A percentile compares a stretch with the other conserved stretches of the same genome.
These are phyloP conservation scores for Oryza rufipogon DNA, from an alignment of 176 grass and related monocot genomes.

Conservation along the genomic window DNA sequence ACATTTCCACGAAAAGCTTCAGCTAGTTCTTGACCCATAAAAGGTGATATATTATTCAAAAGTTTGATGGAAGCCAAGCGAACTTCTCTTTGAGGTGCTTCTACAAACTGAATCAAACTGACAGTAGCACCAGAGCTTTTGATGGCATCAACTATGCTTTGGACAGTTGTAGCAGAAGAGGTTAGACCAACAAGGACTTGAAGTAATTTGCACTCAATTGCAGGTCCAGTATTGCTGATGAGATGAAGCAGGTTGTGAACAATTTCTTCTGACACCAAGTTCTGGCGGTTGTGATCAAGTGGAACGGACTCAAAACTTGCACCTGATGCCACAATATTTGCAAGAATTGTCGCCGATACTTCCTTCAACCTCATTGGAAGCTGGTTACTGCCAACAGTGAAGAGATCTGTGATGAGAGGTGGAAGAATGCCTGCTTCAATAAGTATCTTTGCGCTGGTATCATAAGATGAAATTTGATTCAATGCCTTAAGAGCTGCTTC, in stretches of 20 bases:
- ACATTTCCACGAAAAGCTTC: constrained; percentile 82
- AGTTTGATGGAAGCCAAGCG: constrained; percentile 91
- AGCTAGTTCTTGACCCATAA: constrained; percentile 85
- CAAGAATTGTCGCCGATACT: constrained; percentile 86
- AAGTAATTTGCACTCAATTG: constrained; percentile 98
- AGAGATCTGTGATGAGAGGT: constrained; percentile 87
- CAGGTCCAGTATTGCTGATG: constrained; percentile 96
- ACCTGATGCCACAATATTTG: constrained; percentile 87
- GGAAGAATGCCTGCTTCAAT: constrained; percentile 92
- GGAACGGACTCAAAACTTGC: constrained; percentile 75
- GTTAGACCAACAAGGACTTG: constrained; percentile 95
- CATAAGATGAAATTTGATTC: constrained; percentile 93
- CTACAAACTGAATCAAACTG: constrained; percentile 94
- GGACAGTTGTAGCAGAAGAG: constrained; percentile 67
- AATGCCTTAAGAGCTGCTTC: constrained; percentile 87
- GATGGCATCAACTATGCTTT: constrained; percentile 84
- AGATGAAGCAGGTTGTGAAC: constrained; percentile 98
- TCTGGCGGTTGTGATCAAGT: constrained; percentile 67
- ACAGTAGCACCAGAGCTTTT: constrained; percentile 95
- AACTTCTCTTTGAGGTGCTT: constrained; percentile 95
- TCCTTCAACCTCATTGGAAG: constrained; percentile 95
- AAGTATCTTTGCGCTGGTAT: constrained; percentile 86
- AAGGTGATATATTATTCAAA: constrained; percentile 74
- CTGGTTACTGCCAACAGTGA: constrained; percentile 83
- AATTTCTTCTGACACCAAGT: constrained; percentile 92